Base-by-base conservation (phyloP, 208 protist genomes). In the Leishmania mexicana region DNA sequence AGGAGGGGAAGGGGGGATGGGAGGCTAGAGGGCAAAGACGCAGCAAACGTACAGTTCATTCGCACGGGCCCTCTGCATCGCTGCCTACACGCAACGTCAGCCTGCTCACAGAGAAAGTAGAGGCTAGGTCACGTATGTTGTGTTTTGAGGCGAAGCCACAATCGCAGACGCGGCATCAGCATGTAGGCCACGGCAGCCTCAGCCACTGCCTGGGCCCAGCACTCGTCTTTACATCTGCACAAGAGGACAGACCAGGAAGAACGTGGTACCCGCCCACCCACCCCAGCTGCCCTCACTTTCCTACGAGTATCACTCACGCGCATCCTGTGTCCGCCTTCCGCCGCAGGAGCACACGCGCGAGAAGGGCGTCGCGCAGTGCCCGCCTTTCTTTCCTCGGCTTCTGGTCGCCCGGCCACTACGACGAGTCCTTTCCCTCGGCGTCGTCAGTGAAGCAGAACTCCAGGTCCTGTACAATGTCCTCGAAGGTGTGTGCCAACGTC, bases 401-500 rank as follows among this genome's bases (percentile, higher is more conserved):
- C 40, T 28, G 3, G 35, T 28, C 40, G 19, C 45, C 28, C 42
- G 31, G 17, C 35, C 17, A 15, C 73, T 62, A 80, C 70, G 65
- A 75, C 49, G 72, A 35, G 13, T 13, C 67, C 31, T 78, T 64
- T n/a, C 42, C 73, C 11, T 81, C 80, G 0, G 64, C 47, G 7
- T 74, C 35, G 40, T 86, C 83, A 1, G 79, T 51, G 65, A 88
- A 85, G 17, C 62, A 86, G 51, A 96, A 97, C 70, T 90, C 89
- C 7, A 89, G 80, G 79, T 97, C 92, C 49, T 93, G 80, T 45
- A 97, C 89, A 68, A 91, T 85, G 64, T 97, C 94, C 75, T 95
- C 90, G 78, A 91, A 85, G 11, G 93, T 94, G 79, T 96, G 92
- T 1, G 86, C 88, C 85, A 96, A 93, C 7, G 94, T 97, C 73